A percentile compares a stretch with the other conserved stretches of the same genome.
Conservation (phyloP, 2,329 filamentous ascomycete genomes). For the Penicillium sp. region DNA sequence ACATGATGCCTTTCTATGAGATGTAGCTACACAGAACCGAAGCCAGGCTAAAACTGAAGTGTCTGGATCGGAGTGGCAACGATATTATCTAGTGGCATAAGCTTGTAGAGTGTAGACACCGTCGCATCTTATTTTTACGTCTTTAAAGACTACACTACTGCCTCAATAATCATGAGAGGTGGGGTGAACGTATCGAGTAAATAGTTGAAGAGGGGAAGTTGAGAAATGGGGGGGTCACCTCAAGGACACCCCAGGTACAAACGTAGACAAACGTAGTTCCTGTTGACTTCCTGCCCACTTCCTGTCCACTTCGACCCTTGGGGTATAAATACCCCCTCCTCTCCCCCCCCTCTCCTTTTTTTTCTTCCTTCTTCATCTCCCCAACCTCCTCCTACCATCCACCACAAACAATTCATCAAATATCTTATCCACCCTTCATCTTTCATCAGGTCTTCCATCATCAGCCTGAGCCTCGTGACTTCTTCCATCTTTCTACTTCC, state of each 20-base stretch:
- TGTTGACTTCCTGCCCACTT: too few species aligned
- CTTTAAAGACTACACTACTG: neutral
- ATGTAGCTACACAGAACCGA: too few species aligned
- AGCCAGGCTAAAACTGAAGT: neutral
- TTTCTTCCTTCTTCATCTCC: neutral
- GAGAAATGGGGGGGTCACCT: neutral
- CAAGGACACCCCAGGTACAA: neutral
- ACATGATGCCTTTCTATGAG: neutral
- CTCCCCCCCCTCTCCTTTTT: too few species aligned
- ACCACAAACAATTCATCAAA: neutral
- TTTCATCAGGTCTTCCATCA: neutral
- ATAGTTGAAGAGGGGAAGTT: neutral
- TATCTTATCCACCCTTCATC: neutral
- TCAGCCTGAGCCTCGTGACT: neutral
- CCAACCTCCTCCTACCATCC: neutral
- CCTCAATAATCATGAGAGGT: neutral
- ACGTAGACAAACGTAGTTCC: too few species aligned
- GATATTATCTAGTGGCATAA: neutral
- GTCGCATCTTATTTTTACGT: neutral
- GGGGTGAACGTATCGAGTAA: neutral
- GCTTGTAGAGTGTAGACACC: neutral
- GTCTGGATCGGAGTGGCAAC: too few species aligned
- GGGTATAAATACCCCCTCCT: neutral
- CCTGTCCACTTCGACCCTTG: neutral
- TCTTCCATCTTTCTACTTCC: neutral